Percentiles rank a stretch among this genome's conserved stretches.
phyloP scores from a whole-genome alignment of 768 basidiomycete genomes.

The Hygrocybe punicea region DNA sequence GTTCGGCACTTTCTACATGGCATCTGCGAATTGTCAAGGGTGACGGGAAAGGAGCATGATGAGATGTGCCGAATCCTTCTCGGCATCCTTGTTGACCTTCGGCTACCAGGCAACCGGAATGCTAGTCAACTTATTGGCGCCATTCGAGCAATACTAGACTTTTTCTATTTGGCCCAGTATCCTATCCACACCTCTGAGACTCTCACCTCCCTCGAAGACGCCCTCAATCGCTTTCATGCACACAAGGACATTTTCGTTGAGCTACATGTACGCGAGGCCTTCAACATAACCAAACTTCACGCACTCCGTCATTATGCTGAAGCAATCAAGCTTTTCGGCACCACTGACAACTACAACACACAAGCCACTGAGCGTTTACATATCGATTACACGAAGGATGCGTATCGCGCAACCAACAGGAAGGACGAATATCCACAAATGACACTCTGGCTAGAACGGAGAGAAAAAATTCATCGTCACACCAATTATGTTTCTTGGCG shows the following conservation, averaged over 20 bases:
- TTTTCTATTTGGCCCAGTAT: constrained; percentile 32
- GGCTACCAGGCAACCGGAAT: constrained; percentile 2
- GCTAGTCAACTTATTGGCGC: constrained; percentile 14
- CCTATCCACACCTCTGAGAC: constrained; percentile 24
- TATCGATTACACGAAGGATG: constrained; percentile 28
- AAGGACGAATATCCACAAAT: constrained; percentile 37
- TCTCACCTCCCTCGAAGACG: constrained; percentile 24
- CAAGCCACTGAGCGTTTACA: constrained; percentile 11
- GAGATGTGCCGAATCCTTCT: constrained; percentile 28
- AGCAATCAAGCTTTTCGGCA: constrained; percentile 7
- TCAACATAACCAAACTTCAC: constrained; percentile 11
- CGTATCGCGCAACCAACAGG: constrained; percentile 22
- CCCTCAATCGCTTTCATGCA: constrained; percentile 26
- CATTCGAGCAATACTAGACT: constrained; percentile 32
- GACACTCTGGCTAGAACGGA: constrained; percentile 36
- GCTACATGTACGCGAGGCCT: constrained; percentile 6
- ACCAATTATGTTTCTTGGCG: constrained; percentile 27
- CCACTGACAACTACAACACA: constrained; percentile 17
- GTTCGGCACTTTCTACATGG: constrained; percentile 38
- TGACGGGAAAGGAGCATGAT: constrained; percentile 40
- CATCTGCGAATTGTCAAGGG: constrained; percentile 35
- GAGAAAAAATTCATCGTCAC: constrained; percentile 32
- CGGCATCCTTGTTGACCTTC: constrained; percentile 20
- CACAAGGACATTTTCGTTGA: constrained; percentile 29
- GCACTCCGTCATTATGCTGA: constrained; percentile 5